Evolutionary conservation across 2,329 filamentous ascomycete genomes (phyloP).

Genomic region (Moelleriella libera): DNA sequence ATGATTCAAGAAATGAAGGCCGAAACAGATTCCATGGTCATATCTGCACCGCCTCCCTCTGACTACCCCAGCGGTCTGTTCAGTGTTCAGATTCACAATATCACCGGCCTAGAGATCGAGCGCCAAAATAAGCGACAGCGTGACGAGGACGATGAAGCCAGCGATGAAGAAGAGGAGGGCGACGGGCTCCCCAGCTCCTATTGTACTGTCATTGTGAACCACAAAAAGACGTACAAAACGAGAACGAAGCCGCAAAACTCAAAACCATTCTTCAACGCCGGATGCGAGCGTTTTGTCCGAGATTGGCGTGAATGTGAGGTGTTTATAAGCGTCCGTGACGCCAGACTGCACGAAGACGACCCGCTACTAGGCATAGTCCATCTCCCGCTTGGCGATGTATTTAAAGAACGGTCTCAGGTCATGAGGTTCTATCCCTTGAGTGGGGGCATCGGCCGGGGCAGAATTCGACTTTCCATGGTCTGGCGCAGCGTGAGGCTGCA

Average conservation of each 20-base stretch:
- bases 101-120: conserved; percentile 52
- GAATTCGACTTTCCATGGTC: conserved; percentile 55
- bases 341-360: conserved; percentile 55
- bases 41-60: conserved; percentile 48
- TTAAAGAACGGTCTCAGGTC: conserved; percentile 49
- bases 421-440: conserved; percentile 52
- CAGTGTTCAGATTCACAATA: conserved; percentile 58
- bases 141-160: conserved; percentile 28
- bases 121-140: conserved; percentile 39
- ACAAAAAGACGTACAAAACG: conserved; percentile 54
- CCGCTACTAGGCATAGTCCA: conserved; percentile 57
- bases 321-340: conserved; percentile 53
- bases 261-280: conserved; percentile 68
- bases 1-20: conserved; percentile 51
- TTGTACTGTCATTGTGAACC: conserved; percentile 60
- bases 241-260: conserved; percentile 65
- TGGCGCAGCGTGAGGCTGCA: conserved; percentile 56
- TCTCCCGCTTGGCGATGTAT: conserved; percentile 46
- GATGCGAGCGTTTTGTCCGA: conserved; percentile 56
- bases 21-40: conserved; percentile 49
- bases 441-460: conserved; percentile 60
- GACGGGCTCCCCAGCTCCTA: conserved; percentile 56
- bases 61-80: conserved; percentile 53
- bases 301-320: conserved; percentile 56
- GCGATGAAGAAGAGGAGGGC: conserved; percentile 44